A percentile compares a stretch with the other conserved stretches of the same genome.
These are phyloP conservation scores for Protomyces pachydermus DNA, from an alignment of 1,139 yeast genomes.

Conservation along the genomic window DNA sequence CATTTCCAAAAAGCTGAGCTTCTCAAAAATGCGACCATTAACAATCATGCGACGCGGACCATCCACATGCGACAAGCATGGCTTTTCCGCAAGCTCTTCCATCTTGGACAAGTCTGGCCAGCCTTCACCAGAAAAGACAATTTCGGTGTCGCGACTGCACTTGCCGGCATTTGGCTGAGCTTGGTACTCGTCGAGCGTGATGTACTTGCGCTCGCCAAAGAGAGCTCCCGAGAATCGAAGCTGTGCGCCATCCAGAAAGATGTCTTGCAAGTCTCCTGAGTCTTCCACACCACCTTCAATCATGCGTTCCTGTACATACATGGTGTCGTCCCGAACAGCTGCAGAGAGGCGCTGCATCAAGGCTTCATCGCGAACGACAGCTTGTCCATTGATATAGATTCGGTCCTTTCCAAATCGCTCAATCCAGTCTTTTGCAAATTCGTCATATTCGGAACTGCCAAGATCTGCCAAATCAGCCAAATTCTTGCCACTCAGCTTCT, in stretches of 20 bases:
- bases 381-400: slow-evolving; percentile 68
- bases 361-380: slow-evolving; percentile 40
- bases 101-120: slow-evolving; percentile 9
- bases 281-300: slow-evolving; percentile 32
- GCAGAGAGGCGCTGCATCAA: slow-evolving; percentile 44
- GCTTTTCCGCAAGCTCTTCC: not conserved
- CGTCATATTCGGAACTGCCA: not conserved
- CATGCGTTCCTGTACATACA: slow-evolving; percentile 35
- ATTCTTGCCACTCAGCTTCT: slow-evolving; percentile 38
- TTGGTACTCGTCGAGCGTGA: not conserved
- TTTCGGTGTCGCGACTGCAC: slow-evolving; percentile 7
- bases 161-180: not conserved
- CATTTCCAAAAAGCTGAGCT: slow-evolving; percentile 4
- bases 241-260: slow-evolving; percentile 27
- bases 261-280: slow-evolving; percentile 33
- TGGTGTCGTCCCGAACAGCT: slow-evolving; percentile 38
- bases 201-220: slow-evolving; percentile 14
- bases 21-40: slow-evolving; percentile 19
- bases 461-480: slow-evolving; percentile 40
- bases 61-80: slow-evolving; percentile 5
- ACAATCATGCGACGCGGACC: slow-evolving; percentile 15
- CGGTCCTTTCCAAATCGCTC: slow-evolving; percentile 42
- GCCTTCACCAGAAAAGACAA: slow-evolving; percentile 9
- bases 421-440: slow-evolving; percentile 5
- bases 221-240: slow-evolving; percentile 9